Percentiles rank a stretch among this genome's conserved stretches.
phyloP scores from a whole-genome alignment of 768 basidiomycete species.

The Nidularia sp. region DNA sequence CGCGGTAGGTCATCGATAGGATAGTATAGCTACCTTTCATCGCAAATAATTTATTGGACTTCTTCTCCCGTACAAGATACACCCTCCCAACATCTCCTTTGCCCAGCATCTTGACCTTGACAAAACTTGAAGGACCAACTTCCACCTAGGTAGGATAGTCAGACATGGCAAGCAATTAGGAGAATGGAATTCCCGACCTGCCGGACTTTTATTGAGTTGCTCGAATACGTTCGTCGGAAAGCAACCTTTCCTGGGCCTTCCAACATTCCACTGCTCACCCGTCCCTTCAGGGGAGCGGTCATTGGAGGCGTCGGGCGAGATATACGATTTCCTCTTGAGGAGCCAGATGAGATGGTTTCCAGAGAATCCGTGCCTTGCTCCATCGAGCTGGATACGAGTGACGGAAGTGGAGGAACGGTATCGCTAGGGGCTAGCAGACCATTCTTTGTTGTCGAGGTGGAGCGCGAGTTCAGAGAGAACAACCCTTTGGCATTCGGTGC shows the following conservation, averaged over 20 bases:
- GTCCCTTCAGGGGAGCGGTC: slow-evolving; percentile 34
- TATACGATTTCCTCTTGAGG: slow-evolving; percentile 52
- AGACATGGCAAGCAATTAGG: background rate
- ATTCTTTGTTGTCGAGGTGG: slow-evolving; percentile 64
- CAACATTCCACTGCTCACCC: slow-evolving; percentile 38
- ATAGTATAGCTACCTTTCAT: slow-evolving; percentile 84
- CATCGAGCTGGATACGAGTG: slow-evolving; percentile 40
- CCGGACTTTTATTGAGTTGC: slow-evolving; percentile 93
- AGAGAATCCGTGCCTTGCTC: slow-evolving; percentile 67
- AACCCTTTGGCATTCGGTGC: slow-evolving; percentile 95
- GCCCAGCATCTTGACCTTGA: slow-evolving; percentile 97
- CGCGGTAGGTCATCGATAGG: slow-evolving; percentile 15
- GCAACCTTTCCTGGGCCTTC: slow-evolving; percentile 61
- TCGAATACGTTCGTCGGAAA: slow-evolving; percentile 94
- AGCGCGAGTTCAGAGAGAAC: slow-evolving; percentile 60
- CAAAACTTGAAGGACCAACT: slow-evolving; percentile 90
- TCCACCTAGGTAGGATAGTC: slow-evolving; percentile 60
- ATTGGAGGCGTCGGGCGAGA: slow-evolving; percentile 36
- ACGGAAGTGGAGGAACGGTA: slow-evolving; percentile 50
- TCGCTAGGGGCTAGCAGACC: slow-evolving; percentile 74
- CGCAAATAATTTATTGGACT: slow-evolving; percentile 91
- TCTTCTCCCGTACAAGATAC: slow-evolving; percentile 97
- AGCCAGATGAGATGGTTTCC: slow-evolving; percentile 76
- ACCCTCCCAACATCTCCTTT: slow-evolving; percentile 99
- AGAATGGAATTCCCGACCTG: slow-evolving; percentile 47